phyloP scores from a whole-genome alignment of 352 stramenopile genomes.

The Phytophthora fragariaefolia region DNA sequence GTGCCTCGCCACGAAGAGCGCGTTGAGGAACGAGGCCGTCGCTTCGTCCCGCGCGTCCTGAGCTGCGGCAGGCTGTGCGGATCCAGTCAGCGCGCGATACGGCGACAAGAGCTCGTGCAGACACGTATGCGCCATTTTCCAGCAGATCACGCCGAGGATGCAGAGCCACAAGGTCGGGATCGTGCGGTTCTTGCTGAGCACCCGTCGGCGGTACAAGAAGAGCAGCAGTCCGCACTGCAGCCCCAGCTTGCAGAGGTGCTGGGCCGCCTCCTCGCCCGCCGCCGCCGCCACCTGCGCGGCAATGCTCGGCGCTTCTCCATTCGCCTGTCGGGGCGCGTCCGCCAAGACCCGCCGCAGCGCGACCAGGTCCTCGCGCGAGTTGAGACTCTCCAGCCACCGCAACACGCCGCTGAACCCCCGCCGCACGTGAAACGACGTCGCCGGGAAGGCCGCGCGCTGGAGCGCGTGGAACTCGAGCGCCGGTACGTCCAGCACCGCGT shows the following conservation, averaged over 20 bases:
- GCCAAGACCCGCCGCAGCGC: slow-evolving; percentile 34
- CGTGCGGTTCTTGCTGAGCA: slow-evolving; percentile 38
- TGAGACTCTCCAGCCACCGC: slow-evolving; percentile 63
- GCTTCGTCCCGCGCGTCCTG: slow-evolving; percentile 23
- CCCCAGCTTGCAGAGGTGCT: slow-evolving; percentile 46
- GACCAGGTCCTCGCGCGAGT: slow-evolving; percentile 44
- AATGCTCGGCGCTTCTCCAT: slow-evolving; percentile 1
- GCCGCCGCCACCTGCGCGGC: slow-evolving; percentile 25
- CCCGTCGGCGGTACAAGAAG: slow-evolving; percentile 47
- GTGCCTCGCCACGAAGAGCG: slow-evolving; percentile 56
- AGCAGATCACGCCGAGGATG: slow-evolving; percentile 50
- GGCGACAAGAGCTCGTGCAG: slow-evolving; percentile 38
- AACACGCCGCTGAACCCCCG: slow-evolving; percentile 57
- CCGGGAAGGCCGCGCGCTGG: slow-evolving; percentile 26
- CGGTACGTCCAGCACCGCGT: slow-evolving; percentile 32
- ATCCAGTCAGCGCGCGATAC: neutral
- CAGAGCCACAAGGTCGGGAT: slow-evolving; percentile 54
- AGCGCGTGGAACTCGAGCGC: slow-evolving; percentile 52
- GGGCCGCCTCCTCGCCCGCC: slow-evolving; percentile 37
- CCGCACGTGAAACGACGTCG: slow-evolving; percentile 41
- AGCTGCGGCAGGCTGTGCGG: neutral
- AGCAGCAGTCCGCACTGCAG: slow-evolving; percentile 59
- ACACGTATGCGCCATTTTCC: slow-evolving; percentile 59
- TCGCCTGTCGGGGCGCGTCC: slow-evolving; percentile 19
- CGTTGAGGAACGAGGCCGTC: slow-evolving; percentile 48